phyloP scores from a whole-genome alignment of 768 basidiomycete species.

The Russula earlei region DNA sequence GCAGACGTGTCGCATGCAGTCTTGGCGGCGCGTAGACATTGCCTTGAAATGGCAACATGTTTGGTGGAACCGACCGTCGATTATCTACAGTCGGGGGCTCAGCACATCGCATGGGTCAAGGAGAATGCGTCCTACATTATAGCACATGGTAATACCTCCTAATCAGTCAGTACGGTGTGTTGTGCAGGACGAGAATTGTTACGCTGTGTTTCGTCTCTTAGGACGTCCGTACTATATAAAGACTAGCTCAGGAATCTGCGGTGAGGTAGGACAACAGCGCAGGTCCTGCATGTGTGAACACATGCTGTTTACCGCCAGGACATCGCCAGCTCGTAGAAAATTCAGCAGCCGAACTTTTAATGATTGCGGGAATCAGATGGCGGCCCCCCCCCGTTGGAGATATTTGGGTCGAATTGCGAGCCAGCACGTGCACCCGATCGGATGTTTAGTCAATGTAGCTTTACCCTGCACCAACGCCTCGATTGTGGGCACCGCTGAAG shows the following conservation, averaged over 20 bases:
- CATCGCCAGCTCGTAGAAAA: slow-evolving; percentile 9
- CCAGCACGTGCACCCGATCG: slow-evolving; percentile 11
- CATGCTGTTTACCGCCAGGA: slow-evolving; percentile 16
- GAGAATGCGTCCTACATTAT: slow-evolving; percentile 15
- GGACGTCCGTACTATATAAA: slow-evolving; percentile 11
- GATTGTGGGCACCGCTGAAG: neutral
- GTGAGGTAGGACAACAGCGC: neutral
- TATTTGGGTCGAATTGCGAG: neutral
- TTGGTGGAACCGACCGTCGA: slow-evolving; percentile 23
- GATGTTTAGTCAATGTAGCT: slow-evolving; percentile 1
- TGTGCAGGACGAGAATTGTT: slow-evolving; percentile 6
- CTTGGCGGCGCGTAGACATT: slow-evolving; percentile 23
- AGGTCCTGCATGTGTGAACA: slow-evolving; percentile 4
- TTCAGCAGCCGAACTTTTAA: slow-evolving; percentile 17
- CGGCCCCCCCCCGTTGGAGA: neutral
- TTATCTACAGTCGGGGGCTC: slow-evolving; percentile 16
- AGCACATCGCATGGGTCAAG: neutral
- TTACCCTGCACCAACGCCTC: slow-evolving; percentile 11
- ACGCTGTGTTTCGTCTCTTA: neutral
- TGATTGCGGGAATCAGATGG: slow-evolving; percentile 7
- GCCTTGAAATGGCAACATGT: slow-evolving; percentile 23
- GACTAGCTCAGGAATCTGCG: slow-evolving; percentile 6
- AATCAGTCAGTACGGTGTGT: neutral
- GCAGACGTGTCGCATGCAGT: slow-evolving; percentile 21
- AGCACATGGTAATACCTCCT: slow-evolving; percentile 16